A percentile compares a stretch with the other conserved stretches of the same genome.
Conservation (phyloP, 129 eudicot genomes). For the Apium graveolens region DNA sequence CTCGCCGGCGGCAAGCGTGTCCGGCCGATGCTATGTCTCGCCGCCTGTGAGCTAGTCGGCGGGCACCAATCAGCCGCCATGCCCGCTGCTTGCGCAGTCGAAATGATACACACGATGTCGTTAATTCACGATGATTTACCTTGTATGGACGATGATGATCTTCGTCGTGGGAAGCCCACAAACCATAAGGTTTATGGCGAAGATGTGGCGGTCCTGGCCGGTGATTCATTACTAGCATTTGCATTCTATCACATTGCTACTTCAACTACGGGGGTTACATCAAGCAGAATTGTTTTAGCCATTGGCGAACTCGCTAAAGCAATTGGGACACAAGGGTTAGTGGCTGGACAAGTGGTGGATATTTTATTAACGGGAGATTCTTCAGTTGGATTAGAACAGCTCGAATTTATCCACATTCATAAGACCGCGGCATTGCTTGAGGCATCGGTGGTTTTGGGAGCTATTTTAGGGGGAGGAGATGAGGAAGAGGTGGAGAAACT, state of each 20-base stretch:
- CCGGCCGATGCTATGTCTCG: constrained; percentile 1
- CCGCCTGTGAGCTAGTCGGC: constrained; percentile 4
- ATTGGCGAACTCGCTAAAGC: background rate
- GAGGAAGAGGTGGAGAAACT: background rate
- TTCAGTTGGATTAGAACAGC: background rate
- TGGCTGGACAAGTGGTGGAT: constrained; percentile 3
- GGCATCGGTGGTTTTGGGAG: background rate
- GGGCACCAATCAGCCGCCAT: background rate
- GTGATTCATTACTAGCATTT: background rate
- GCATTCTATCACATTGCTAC: background rate
- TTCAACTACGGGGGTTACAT: background rate
- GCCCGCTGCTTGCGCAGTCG: background rate
- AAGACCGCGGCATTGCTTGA: constrained; percentile 6
- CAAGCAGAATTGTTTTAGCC: background rate
- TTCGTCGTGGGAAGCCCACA: background rate
- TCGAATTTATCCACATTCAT: background rate
- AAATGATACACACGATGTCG: constrained; percentile 6
- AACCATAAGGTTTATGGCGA: background rate
- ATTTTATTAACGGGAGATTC: background rate
- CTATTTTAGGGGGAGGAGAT: background rate
- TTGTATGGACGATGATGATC: constrained; percentile 8
- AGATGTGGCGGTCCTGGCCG: constrained; percentile 3
- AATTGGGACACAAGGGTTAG: constrained; percentile 5
- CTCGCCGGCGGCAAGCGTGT: constrained; percentile 11
- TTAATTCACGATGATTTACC: constrained; percentile 1